Evolutionary conservation across 306 rosid genomes (phyloP), one percentile per base, ranked within the genome.

Genomic region (Cicer yamashitae): DNA sequence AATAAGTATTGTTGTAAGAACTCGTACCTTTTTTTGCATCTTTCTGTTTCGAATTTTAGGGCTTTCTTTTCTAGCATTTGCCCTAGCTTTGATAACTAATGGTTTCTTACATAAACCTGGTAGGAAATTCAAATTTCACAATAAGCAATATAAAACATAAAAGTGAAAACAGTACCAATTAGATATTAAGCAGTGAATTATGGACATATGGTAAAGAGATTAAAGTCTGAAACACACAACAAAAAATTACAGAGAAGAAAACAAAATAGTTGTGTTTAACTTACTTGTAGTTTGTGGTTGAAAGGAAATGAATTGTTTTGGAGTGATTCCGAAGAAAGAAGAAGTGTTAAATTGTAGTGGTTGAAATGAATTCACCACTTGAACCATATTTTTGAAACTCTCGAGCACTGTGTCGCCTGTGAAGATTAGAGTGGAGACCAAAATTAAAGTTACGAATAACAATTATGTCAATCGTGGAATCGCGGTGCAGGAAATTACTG

Each of bases 11-110:
- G 10, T 11, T 46, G 9, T 38, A 43, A 10, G 50, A 64, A 61
- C 39, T 8, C 56, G 50, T 47, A 90, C 98, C 94, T 90, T 94
- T 83, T 90, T 87, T 73, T 56, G 89, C 83, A 70, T 84, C 85
- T 87, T 94, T 76, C 89, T 82, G 76, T 88, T 91, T 39, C 82
- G 86, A 73, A 81, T 81, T 89, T 90, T 94, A 6, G 88, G 79
- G 76, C 82, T 91, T 81, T 91, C 96, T 54, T 30, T 85, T 81
- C 87, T 87, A 17, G 88, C 71, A 67, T 81, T 86, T 67, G 80
- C 91, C 71, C 93, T 88, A 37, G 89, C 94, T 79, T 86, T 78
- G 54, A 87, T 60, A 50, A 82, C 84, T 10, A 89, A 37, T 30
- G 87, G 86, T 76, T 69, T 87, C 87, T 20, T 70, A 40, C 62